Evolutionary conservation across 495 filamentous ascomycete genomes (phyloP).

Genomic region (Neurospora cerealis): DNA sequence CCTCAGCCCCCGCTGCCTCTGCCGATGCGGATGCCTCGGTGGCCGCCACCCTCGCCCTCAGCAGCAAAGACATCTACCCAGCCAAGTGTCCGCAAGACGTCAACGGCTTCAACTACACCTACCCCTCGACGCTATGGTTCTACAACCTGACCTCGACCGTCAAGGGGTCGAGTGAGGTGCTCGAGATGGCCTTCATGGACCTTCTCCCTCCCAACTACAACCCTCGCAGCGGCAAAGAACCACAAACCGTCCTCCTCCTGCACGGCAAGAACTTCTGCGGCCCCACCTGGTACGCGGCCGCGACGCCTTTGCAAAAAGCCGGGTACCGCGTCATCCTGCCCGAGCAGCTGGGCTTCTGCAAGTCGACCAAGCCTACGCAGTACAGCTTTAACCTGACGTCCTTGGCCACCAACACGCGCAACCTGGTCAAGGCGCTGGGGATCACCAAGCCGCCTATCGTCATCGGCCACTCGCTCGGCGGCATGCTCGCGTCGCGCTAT

Average conservation of each 20-base stretch:
- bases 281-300: slow-evolving; percentile 31
- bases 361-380: slow-evolving; percentile 31
- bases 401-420: slow-evolving; percentile 30
- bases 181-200: slow-evolving; percentile 41
- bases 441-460: slow-evolving; percentile 22
- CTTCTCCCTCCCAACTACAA: slow-evolving; percentile 12
- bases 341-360: slow-evolving; percentile 41
- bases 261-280: slow-evolving; percentile 41
- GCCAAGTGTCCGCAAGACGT: slow-evolving; percentile 19
- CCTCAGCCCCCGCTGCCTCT: not conserved
- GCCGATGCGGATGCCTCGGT: slow-evolving; percentile 1
- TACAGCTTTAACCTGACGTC: slow-evolving; percentile 37
- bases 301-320: slow-evolving; percentile 15
- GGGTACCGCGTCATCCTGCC: slow-evolving; percentile 37
- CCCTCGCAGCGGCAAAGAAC: slow-evolving; percentile 11
- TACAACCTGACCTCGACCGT: slow-evolving; percentile 29
- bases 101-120: slow-evolving; percentile 34
- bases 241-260: slow-evolving; percentile 26
- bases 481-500: slow-evolving; percentile 34
- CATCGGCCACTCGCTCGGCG: slow-evolving; percentile 38
- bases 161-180: slow-evolving; percentile 2
- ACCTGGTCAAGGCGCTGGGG: slow-evolving; percentile 21
- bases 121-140: slow-evolving; percentile 30
- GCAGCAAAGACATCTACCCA: slow-evolving; percentile 10
- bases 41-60: slow-evolving; percentile 7